Conservation (phyloP, 148 eudicot species). For the Diospyros kaki region DNA sequence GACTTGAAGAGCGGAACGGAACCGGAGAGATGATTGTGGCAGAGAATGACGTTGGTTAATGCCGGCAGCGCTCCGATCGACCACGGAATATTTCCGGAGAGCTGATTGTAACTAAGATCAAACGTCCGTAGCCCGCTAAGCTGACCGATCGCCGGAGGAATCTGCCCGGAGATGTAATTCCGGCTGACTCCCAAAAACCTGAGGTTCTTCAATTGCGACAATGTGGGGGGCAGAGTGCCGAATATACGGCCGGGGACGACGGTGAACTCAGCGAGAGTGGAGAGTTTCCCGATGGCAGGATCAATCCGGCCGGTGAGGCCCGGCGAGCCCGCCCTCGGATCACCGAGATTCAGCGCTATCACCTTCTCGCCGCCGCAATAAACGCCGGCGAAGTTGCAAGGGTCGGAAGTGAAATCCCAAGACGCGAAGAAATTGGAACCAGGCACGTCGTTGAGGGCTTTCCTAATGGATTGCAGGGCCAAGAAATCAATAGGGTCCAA, state of each 20-base stretch:
- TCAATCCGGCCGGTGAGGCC: conserved; percentile 70
- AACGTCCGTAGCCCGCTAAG: conserved; percentile 45
- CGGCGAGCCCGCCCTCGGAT: conserved; percentile 67
- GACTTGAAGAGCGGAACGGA: conserved; percentile 53
- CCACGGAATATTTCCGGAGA: conserved; percentile 60
- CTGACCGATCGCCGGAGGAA: conserved; percentile 51
- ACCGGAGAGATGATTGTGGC: conserved; percentile 57
- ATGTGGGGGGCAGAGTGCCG: conserved; percentile 48
- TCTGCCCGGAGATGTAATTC: conserved; percentile 59
- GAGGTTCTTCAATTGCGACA: conserved; percentile 46
- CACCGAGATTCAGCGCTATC: conserved; percentile 74
- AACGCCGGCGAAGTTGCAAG: conserved; percentile 77
- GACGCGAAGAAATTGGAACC: conserved; percentile 64
- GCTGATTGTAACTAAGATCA: conserved; percentile 75
- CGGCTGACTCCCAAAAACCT: conserved; percentile 62
- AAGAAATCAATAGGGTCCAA: conserved; percentile 74
- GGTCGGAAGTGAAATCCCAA: conserved; percentile 92
- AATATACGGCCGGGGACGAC: conserved; percentile 68
- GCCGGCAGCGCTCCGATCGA: conserved; percentile 45
- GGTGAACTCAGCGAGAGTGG: conserved; percentile 59
- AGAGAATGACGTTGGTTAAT: conserved; percentile 52
- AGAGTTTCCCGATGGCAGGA: conserved; percentile 67
- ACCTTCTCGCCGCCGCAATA: conserved; percentile 57
- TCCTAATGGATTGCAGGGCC: conserved; percentile 64
- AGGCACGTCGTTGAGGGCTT: conserved; percentile 47